Base-by-base conservation (phyloP, 1,284 basidiomycete genomes). In the Chiua sp. region DNA sequence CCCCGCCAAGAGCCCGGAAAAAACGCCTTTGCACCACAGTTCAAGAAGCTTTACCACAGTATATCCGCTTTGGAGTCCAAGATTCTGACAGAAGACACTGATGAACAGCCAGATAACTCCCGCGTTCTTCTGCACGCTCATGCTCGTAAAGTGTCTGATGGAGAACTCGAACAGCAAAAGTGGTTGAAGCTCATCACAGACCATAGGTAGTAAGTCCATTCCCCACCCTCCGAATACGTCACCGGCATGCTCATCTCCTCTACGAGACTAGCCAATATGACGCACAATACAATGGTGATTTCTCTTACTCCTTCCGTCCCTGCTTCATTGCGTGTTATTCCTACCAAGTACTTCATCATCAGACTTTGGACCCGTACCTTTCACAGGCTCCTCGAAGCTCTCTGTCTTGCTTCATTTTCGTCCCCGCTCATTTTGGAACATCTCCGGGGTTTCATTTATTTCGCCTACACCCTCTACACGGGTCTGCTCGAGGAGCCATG, bases 341-440 rank as follows among this genome's bases (percentile, higher is more conserved):
- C 96, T 0, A 88, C 87, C 51, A 96, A 94, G 69, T 98, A 98
- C 79, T 95, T 98, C 64, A 93, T 97, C 56, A 90, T 90, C 37
- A 88, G 96, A 16, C 82, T 99, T 0, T 99, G 98, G 97, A 91
- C 93, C 1, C 91, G 89, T 51, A 94, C 86, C 0, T 98, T 98
- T 75, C 90, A 98, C 75, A 90, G 90, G 52, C 84, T 98, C 51
- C 88, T 98, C 63, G 95, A 98, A 74, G 87, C 92, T 15, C 85
- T 99, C 44, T 90, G 96, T 10, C 90, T 91, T 56, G 90, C 92
- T 0, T 96, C 89, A 61, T 85, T 85, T 62, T 76, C 80, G 1
- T 88, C 86, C 1, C 76, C 80, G 2, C 77, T 88, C 58, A 83
- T 89, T 32, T 75, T 89, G 56, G 91, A 97, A 67, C 87, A 93